Conservation (phyloP, 495 filamentous ascomycete genomes). For the Chlorociboria aeruginascens region DNA sequence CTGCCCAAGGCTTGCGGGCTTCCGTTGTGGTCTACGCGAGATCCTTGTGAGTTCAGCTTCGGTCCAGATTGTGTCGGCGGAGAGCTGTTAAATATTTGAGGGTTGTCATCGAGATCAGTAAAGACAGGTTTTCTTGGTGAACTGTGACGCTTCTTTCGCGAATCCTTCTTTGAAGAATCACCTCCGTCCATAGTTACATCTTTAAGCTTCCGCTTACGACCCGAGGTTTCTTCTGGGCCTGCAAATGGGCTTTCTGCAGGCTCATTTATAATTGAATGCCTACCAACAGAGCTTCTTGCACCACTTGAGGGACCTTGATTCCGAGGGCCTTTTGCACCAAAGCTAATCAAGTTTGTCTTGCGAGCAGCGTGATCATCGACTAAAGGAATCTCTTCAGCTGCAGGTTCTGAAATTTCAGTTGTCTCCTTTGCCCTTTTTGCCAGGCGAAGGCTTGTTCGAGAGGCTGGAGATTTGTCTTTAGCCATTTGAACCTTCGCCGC, state of each 20-base stretch:
- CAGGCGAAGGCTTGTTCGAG: background rate
- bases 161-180: background rate
- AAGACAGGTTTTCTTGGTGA: too few relatives aligned
- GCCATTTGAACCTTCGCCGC: background rate
- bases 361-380: constrained; percentile 1
- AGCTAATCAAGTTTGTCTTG: constrained; percentile 19
- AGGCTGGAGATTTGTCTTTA: background rate
- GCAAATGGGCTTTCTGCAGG: background rate
- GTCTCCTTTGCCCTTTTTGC: background rate
- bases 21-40: constrained; percentile 21
- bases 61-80: too few relatives aligned
- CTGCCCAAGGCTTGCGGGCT: constrained; percentile 18
- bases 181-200: background rate
- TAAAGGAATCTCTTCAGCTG: background rate
- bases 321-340: constrained; percentile 16
- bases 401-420: background rate
- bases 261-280: too few relatives aligned
- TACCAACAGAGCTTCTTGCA: background rate
- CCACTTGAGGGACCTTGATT: constrained; percentile 22
- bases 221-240: background rate
- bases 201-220: constrained; percentile 4
- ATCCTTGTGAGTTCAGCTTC: constrained; percentile 18
- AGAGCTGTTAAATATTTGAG: too few relatives aligned
- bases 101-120: too few relatives aligned
- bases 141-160: background rate